These are phyloP conservation scores for Exophiala spinifera DNA, from an alignment of 2,329 filamentous ascomycete species.

Conservation along the genomic window DNA sequence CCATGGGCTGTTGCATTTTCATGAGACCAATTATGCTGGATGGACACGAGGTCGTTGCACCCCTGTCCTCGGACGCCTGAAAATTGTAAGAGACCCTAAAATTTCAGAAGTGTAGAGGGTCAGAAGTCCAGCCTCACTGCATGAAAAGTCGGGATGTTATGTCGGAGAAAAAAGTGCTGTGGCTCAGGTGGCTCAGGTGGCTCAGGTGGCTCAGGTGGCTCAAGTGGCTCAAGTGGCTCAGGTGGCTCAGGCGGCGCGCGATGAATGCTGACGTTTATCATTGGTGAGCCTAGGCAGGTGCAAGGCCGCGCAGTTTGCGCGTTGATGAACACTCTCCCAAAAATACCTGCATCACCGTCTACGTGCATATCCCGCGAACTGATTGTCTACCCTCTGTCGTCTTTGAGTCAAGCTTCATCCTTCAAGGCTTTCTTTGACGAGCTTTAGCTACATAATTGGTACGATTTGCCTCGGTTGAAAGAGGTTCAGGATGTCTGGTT, in stretches of 20 bases:
- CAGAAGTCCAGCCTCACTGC: too few relatives aligned
- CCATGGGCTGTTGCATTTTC: constrained; percentile 20
- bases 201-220: not conserved
- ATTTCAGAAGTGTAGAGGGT: too few relatives aligned
- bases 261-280: not conserved
- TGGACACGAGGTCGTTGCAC: too few relatives aligned
- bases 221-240: not conserved
- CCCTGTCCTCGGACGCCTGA: too few relatives aligned
- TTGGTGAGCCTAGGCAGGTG: not conserved
- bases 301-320: not conserved
- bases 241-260: not conserved
- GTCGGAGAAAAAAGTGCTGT: too few relatives aligned
- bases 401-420: constrained; percentile 7
- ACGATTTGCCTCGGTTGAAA: constrained; percentile 15
- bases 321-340: not conserved
- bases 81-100: too few relatives aligned
- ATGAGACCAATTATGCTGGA: too few relatives aligned
- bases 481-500: constrained; percentile 44
- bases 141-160: not conserved
- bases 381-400: not conserved
- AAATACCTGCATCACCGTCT: not conserved
- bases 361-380: constrained; percentile 1
- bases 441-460: constrained; percentile 13
- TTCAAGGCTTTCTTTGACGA: constrained; percentile 6
- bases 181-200: not conserved